Base-by-base conservation (phyloP, 2,329 filamentous ascomycete species). In the Claviceps cyperi region DNA sequence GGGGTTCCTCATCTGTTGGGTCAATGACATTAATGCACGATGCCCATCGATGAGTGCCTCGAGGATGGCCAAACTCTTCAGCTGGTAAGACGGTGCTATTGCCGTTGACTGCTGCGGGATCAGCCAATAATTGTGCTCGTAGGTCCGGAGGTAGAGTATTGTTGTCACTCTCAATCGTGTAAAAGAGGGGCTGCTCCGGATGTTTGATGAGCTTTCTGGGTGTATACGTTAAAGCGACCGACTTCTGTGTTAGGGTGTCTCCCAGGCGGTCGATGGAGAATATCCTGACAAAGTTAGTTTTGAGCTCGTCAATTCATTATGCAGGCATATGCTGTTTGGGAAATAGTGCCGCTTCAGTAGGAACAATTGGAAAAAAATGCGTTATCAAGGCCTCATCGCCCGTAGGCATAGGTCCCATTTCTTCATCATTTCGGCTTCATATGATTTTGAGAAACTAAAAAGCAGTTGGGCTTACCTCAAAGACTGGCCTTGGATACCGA, bases 11-110 rank as follows among this genome's bases (percentile, higher is more conserved):
- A 15, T 72, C 77, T 2, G 91, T 64, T 0, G 92, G 90, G 60
- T 98, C 92, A 17, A 99, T 76, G 19, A 96, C 78, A 60, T 87
- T 89, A 56, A 99, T 90, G 65, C 90, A 97, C 9, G 91, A 97
- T 40, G 92, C 88, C 92, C 92, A 99, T 56, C 91, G 85, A 19
- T 86, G 84, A 52, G 78, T 81, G 22, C 81, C 89, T 51, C 83
- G 80, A 9, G 92, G 86, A 60, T 96, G 88, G 2, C 92, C 92
- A 62, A 98, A 96, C 5, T 94, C 86, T 56, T 84, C 79, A 1
- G 88, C 79, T 0, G 86, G 81, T 2, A 92, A 72, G 11, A 83
- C 73, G 4, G 74, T 71, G n/a, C 77, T 74, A 55, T 90, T 83
- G 5, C 84, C 86, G 61, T 88, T 89, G 7, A 81, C 78, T 3